These are phyloP conservation scores for Ganoderma multipileum DNA, from an alignment of 1,284 basidiomycete genomes.

Conservation along the genomic window DNA sequence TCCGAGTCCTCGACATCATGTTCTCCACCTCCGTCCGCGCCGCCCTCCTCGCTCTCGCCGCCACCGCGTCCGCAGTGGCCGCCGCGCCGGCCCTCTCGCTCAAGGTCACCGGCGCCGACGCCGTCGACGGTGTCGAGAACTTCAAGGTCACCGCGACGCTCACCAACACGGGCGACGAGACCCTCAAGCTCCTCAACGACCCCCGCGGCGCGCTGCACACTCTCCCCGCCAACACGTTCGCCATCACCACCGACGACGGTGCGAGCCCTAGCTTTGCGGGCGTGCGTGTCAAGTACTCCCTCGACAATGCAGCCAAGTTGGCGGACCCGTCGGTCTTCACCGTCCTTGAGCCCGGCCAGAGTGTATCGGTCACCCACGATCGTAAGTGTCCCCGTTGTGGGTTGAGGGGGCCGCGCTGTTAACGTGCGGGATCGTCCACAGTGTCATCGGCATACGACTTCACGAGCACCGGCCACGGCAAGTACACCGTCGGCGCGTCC, in stretches of 20 bases:
- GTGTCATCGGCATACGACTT: neutral
- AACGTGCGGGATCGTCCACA: neutral
- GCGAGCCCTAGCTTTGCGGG: neutral
- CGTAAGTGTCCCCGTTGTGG: neutral
- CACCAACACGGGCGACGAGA: neutral
- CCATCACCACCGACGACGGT: neutral
- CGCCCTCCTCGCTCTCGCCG: neutral
- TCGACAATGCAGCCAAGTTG: neutral
- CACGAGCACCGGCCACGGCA: neutral
- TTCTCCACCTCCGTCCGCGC: neutral
- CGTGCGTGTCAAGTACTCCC: neutral
- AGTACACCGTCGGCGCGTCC: neutral
- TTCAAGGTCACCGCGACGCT: neutral
- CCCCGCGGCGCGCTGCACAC: neutral
- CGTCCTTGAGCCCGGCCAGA: neutral
- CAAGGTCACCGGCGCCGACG: neutral
- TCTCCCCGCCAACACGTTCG: neutral
- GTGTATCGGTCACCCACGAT: neutral
- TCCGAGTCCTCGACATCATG: neutral
- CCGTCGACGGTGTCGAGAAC: neutral
- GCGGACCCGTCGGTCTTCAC: neutral
- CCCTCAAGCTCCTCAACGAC: neutral
- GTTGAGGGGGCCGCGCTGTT: no score
- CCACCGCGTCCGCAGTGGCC: neutral
- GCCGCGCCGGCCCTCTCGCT: neutral